Base-by-base conservation (phyloP, 1,284 basidiomycete genomes). In the Irpex sp. region DNA sequence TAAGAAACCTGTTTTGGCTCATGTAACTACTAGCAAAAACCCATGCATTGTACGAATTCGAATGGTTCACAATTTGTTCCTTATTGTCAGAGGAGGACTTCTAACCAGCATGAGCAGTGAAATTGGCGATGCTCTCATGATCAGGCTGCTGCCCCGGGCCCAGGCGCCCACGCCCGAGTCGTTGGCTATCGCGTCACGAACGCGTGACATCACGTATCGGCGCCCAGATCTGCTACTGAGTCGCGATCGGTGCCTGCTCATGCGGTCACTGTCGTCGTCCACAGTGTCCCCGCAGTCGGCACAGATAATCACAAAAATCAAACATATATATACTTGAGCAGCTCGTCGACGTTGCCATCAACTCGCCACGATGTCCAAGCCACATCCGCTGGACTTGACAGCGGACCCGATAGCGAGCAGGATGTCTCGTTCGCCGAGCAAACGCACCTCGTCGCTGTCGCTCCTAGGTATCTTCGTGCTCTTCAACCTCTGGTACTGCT, bases 401-500 rank as follows among this genome's bases (percentile, higher is more conserved):
- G n/a, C 40, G 40, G 11, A 11, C 40, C 13, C 9, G 11, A 47
- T 6, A 47, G 40, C 11, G 40, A 47, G n/a, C 40, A 47, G n/a
- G 40, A 47, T 47, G 31, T 17, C 54, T 13, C 11, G 9, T 3
- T 11, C 13, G 5, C 54, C 31, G 11, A 17, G 36, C 31, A 15
- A 21, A 36, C 19, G 54, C 9, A 63, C 64, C 26, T 65, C 64
- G 3, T 62, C 64, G 1, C 59, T 65, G 2, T 38, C 62, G 49
- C 59, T 65, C 48, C 60, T 65, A 58, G 57, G 49, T 15, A 51
- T 61, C 59, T 65, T 65, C 57, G 59, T 65, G 21, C 59, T 63
- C 49, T 63, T 65, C 57, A 65, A 65, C 52, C 58, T 65, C 48
- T 61, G 61, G 55, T 65, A 65, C 52, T 54, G 61, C 57, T 60